Evolutionary conservation across 805 yeast genomes (phyloP), one percentile per base, ranked within the genome.

Genomic region (Kazachstania africana): DNA sequence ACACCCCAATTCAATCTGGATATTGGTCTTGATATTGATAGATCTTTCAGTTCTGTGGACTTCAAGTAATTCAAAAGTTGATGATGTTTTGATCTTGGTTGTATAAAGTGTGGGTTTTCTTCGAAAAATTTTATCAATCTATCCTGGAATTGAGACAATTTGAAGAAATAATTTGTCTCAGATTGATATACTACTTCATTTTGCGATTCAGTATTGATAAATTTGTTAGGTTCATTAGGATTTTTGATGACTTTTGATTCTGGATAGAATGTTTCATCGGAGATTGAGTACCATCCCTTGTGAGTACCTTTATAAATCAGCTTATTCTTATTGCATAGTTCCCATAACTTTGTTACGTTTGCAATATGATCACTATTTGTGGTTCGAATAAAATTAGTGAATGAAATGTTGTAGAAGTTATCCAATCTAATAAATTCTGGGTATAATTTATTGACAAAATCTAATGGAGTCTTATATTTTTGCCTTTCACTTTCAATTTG

Each of bases 241-340:
- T 51, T 46, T 33, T 46, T 45, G 8, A 54, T 69, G 16, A 83
- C 73, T 52, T 85, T 94, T 2, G 72, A 57, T 38, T 78, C 93
- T 0, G 97, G 81, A 46, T 83, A 88, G 48, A 91, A 91, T 2
- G 95, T 79, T 57, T 91, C 98, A 50, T 91, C 98, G 29, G 93
- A 78, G 5, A 88, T 63, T 5, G 94, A 82, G 50, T 91, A 91
- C 97, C 97, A 91, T 2, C 98, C 98, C 29, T 70, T 57, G 52
- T 91, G 98, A 19, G 68, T 61, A 6, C 94, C 95, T 49, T 78
- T 70, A 50, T 84, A 84, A 2, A 91, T 80, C 42, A 60, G 70
- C 0, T 82, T 88, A 27, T 68, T 72, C 0, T 66, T 57, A 27
- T 54, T 36, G 38, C 91, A 69, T 1, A 59, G 38, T 2, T 63